A percentile compares a stretch with the other conserved stretches of the same genome.
These are phyloP conservation scores for Cytospora leucostoma DNA, from an alignment of 2,329 filamentous ascomycete genomes.

Conservation along the genomic window DNA sequence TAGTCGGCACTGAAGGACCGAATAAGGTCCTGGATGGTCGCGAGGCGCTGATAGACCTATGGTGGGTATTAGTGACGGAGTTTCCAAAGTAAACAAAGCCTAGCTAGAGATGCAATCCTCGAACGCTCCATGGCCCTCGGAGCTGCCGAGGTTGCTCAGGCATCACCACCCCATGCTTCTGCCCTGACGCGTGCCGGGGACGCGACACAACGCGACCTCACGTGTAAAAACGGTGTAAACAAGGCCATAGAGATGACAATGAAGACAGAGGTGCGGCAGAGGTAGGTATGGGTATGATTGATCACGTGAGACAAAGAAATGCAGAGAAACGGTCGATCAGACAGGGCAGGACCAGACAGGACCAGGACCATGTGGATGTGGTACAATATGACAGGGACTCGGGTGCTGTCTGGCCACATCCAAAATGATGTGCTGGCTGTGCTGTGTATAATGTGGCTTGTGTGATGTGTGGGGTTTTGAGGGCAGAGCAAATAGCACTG, in stretches of 20 bases:
- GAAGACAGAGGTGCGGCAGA: conserved; percentile 2
- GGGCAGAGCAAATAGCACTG: background rate
- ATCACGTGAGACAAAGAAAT: conserved; percentile 24
- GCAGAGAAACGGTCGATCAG: background rate
- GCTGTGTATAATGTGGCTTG: conserved; percentile 4
- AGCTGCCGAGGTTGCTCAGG: background rate
- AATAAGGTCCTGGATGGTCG: conserved; percentile 77
- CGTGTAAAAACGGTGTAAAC: conserved; percentile 13
- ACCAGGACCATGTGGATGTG: background rate
- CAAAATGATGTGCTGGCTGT: background rate
- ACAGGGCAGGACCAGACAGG: conserved; percentile 6
- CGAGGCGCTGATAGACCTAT: conserved; percentile 77
- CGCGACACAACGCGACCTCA: conserved; percentile 9
- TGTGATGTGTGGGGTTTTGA: background rate
- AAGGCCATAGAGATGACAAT: conserved; percentile 9
- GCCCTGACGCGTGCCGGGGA: conserved; percentile 11
- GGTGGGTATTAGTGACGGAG: conserved; percentile 11
- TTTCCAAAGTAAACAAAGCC: background rate
- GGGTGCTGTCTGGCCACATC: background rate
- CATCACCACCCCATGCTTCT: background rate
- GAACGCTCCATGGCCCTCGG: background rate
- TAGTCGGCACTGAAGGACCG: conserved; percentile 81
- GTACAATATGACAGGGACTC: conserved; percentile 7
- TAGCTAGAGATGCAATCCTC: background rate
- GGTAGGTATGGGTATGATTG: conserved; percentile 24